Conservation (phyloP, 768 basidiomycete genomes). For the Leccinum aurantiacum region DNA sequence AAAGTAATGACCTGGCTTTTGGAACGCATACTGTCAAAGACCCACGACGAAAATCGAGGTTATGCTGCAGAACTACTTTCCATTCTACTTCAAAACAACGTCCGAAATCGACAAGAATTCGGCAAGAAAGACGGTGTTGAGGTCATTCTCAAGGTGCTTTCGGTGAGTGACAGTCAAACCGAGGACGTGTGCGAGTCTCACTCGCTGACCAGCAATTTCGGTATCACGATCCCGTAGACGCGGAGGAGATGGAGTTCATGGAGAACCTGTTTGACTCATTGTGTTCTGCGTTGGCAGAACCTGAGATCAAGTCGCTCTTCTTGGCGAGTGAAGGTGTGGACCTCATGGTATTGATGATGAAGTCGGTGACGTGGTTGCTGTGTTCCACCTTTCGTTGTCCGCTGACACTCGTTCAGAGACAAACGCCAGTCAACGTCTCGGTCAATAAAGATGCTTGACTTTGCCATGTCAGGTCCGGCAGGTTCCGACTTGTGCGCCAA, state of each 20-base stretch:
- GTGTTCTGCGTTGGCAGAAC: slow-evolving; percentile 82
- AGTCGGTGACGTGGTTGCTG: slow-evolving; percentile 48
- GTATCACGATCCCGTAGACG: slow-evolving; percentile 75
- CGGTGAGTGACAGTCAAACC: slow-evolving; percentile 53
- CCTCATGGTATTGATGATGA: slow-evolving; percentile 98
- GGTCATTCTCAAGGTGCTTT: slow-evolving; percentile 66
- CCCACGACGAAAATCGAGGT: slow-evolving; percentile 85
- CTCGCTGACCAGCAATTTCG: slow-evolving; percentile 70
- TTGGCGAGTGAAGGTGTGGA: slow-evolving; percentile 92
- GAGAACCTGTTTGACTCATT: slow-evolving; percentile 92
- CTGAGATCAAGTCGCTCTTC: slow-evolving; percentile 77
- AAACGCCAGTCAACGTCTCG: slow-evolving; percentile 78
- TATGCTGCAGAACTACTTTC: slow-evolving; percentile 95
- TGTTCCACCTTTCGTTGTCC: slow-evolving; percentile 1
- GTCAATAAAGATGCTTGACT: slow-evolving; percentile 88
- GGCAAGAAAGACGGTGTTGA: slow-evolving; percentile 81
- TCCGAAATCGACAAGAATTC: slow-evolving; percentile 64
- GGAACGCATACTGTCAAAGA: slow-evolving; percentile 66
- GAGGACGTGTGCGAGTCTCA: slow-evolving; percentile 13
- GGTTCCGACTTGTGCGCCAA: slow-evolving; percentile 72
- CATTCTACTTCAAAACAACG: slow-evolving; percentile 78
- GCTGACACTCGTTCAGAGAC: slow-evolving; percentile 49
- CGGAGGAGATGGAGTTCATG: slow-evolving; percentile 97
- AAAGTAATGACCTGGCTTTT: slow-evolving; percentile 78
- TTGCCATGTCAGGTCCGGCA: slow-evolving; percentile 79